Evolutionary conservation across 2,329 filamentous ascomycete genomes (phyloP), one percentile per base, ranked within the genome.

Genomic region (Fusarium miscanthi): DNA sequence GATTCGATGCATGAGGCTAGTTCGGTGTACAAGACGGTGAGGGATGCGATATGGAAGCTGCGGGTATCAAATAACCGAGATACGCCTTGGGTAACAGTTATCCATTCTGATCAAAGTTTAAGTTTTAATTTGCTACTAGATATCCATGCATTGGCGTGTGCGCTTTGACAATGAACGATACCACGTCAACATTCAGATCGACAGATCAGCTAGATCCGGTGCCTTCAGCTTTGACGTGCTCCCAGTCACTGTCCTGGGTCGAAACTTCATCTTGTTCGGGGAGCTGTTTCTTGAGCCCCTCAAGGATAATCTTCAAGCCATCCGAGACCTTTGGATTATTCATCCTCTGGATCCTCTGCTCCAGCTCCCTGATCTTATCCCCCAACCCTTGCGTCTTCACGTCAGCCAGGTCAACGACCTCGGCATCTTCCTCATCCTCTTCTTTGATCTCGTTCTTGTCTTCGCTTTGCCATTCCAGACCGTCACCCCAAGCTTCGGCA

Each of bases 401-500:
- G 12, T 65, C 65, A 30, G 61, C 66, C 1, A 31, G 43, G 5
- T 69, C 64, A 30, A 16, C 14, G 2, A 14, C 30, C 33, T 33
- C 14, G 31, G 52, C 31, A 14, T 73, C 59, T 0, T 41, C 43
- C 2, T 51, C 35, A 6, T 71, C 54, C 0, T 35, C 59, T 2
- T 42, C 57, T 0, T 59, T 16, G 0, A 42, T 45, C 3, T 19
- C 19, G 12, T 53, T 35, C 0, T n/a, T 4, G 1, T 13, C 13
- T 21, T 74, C 63, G 0, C 74, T 63, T 2, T 5, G 14, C 8
- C 23, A 41, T 9, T 54, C 30, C 2, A 78, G 57, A 2, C 69
- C 69, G 17, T 82, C 78, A 1, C 84, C 86, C 77, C 88, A 90
- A 0, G 81, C 84, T 8, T 74, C 72, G 13, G 82, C 82, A 72